Percentiles rank a stretch among this genome's conserved stretches.
These are phyloP conservation scores for Sporisorium graminicola DNA, from an alignment of 1,284 basidiomycete genomes.

Conservation along the genomic window DNA sequence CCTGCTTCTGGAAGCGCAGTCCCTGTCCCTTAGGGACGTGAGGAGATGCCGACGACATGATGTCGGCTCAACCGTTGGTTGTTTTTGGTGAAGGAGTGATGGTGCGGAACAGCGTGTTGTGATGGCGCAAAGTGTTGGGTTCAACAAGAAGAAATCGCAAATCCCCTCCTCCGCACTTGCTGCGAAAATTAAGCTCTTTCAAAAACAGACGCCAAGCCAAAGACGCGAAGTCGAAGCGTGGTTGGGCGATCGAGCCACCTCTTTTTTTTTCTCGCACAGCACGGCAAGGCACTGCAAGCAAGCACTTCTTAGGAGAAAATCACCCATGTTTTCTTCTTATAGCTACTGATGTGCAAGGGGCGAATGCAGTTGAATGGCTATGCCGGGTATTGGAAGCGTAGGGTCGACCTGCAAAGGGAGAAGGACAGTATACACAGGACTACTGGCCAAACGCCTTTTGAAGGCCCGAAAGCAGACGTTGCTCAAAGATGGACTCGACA, in stretches of 20 bases:
- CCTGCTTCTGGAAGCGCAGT: constrained; percentile 44
- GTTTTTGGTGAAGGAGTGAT: not conserved
- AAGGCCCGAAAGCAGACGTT: constrained; percentile 54
- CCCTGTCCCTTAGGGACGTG: constrained; percentile 34
- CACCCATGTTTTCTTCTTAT: not conserved
- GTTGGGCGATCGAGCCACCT: constrained; percentile 11
- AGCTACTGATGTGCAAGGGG: not conserved
- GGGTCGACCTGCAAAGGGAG: not conserved
- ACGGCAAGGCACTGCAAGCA: not conserved
- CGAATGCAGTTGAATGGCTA: not conserved
- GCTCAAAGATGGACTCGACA: constrained; percentile 55
- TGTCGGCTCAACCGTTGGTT: not conserved
- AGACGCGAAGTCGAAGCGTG: not conserved
- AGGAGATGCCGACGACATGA: constrained; percentile 27
- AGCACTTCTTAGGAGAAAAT: not conserved
- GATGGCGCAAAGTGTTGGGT: constrained; percentile 1
- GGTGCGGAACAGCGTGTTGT: constrained; percentile 2
- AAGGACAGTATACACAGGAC: not conserved
- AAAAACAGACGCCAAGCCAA: not conserved
- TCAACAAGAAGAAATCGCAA: constrained; percentile 4
- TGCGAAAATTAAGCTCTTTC: not conserved
- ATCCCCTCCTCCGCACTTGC: not conserved
- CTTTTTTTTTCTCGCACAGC: not conserved
- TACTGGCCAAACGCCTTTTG: constrained; percentile 55
- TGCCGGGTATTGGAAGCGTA: not conserved